Base-by-base conservation (phyloP, 1,284 basidiomycete species). In the Irpex sp. region DNA sequence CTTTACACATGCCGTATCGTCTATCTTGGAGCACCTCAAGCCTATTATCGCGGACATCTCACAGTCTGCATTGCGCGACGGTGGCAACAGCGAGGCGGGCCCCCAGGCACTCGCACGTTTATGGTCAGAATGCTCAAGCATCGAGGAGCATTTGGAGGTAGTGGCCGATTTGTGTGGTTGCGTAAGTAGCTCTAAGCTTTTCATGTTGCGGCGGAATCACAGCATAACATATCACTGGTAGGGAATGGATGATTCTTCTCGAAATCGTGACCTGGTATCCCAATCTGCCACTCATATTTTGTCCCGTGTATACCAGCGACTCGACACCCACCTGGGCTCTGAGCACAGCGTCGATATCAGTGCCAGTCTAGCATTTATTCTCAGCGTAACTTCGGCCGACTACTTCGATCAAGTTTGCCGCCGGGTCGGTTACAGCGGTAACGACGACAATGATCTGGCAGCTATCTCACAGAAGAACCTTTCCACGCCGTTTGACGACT, bases 1-100 rank as follows among this genome's bases (percentile, higher is more conserved):
- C 5, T 88, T 91, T 67, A 79, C 81, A 0, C 87, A 92, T 69
- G 79, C 84, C 0, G 74, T 92, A 4, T 83, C 86, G 1, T 83
- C 82, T 0, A 77, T 83, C 7, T 72, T 90, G 1, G 72, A 76
- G 6, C 82, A 79, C 53, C 50, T 61, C n/a, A 64, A 63, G 2
- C 59, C 64, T 55, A 61, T 61, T 1, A 57, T 66, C 4, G 33
- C 55, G 39, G 8, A 60, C 9, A 58, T 36, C 15, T 54, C 17
- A 37, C 46, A 39, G 37, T 21, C 26, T 26, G 36, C 5, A 19
- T 46, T 5, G 56, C 61, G 5, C 31, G 65, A 68, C 56, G 50
- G 65, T n/a, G 57, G 67, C 17, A 33, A 17, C 6, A 5, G 19
- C 31, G 6, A 33, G 31, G 31, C 31, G 3, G 60, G 58, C 15